These are phyloP conservation scores for Mycena citricolor DNA, from an alignment of 1,284 basidiomycete genomes.

Conservation along the genomic window DNA sequence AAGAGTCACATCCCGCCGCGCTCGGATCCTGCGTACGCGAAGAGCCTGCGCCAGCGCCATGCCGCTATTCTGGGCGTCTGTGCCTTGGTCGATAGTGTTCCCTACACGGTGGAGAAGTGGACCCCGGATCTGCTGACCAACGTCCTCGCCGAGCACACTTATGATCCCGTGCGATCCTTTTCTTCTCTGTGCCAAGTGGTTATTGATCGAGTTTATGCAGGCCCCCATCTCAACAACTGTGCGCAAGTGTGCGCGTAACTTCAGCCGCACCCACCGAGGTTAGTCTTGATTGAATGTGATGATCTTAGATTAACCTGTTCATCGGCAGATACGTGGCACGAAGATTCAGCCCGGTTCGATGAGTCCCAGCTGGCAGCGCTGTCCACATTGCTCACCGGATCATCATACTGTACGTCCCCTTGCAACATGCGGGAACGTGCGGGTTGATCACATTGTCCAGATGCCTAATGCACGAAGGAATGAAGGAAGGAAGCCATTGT, in stretches of 20 bases:
- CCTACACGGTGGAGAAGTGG: constrained; percentile 85
- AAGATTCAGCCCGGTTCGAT: constrained; percentile 74
- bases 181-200: constrained; percentile 7
- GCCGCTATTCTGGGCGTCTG: constrained; percentile 79
- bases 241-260: constrained; percentile 70
- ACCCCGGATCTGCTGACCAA: constrained; percentile 74
- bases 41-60: constrained; percentile 70
- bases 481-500: too few relatives aligned
- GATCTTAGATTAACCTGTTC: too few relatives aligned
- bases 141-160: constrained; percentile 76
- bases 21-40: constrained; percentile 57
- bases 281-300: too few relatives aligned
- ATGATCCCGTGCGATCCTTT: constrained; percentile 62
- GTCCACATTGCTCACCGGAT: constrained; percentile 71
- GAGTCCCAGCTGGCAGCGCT: constrained; percentile 71
- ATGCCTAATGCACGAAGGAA: constrained; percentile 47
- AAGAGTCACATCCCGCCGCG: constrained; percentile 58
- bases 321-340: constrained; percentile 88
- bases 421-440: too few relatives aligned
- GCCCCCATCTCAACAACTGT: constrained; percentile 75
- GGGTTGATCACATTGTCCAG: constrained; percentile 34
- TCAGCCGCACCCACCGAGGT: constrained; percentile 77
- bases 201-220: constrained; percentile 31
- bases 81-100: constrained; percentile 79
- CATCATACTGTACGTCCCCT: constrained; percentile 62